Evolutionary conservation across 768 basidiomycete species (phyloP).

Genomic region (Tephrocybe rancida): DNA sequence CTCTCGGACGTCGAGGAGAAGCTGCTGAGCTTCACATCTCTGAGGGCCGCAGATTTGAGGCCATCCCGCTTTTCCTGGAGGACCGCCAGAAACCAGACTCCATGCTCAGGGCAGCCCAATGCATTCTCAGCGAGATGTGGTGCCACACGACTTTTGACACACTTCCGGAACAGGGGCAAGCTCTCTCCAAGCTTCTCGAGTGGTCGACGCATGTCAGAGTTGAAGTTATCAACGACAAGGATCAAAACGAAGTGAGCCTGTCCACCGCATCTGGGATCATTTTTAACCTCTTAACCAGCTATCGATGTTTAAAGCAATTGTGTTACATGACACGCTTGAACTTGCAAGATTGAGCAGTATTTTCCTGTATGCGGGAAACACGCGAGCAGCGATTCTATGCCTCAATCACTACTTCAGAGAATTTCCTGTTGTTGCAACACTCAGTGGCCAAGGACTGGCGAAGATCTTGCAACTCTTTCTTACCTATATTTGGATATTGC

Average conservation of each 20-base stretch:
- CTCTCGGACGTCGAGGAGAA: slow-evolving; percentile 42
- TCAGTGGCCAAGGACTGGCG: slow-evolving; percentile 24
- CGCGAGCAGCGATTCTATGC: slow-evolving; percentile 40
- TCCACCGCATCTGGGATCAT: too few relatives aligned
- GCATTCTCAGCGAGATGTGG: slow-evolving; percentile 50
- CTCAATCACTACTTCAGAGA: slow-evolving; percentile 41
- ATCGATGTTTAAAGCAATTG: slow-evolving; percentile 22
- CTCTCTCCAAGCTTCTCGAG: slow-evolving; percentile 25
- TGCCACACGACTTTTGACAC: slow-evolving; percentile 41
- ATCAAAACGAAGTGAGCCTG: slow-evolving; percentile 3
- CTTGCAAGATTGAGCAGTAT: slow-evolving; percentile 33
- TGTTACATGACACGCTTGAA: slow-evolving; percentile 15
- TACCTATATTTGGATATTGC: slow-evolving; percentile 33
- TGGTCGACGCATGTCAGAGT: slow-evolving; percentile 21
- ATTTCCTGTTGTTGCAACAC: slow-evolving; percentile 24
- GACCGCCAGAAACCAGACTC: slow-evolving; percentile 30
- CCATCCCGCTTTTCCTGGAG: slow-evolving; percentile 45
- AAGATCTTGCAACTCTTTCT: slow-evolving; percentile 34
- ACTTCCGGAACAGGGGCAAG: slow-evolving; percentile 13
- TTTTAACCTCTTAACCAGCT: too few relatives aligned
- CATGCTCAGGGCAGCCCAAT: slow-evolving; percentile 33
- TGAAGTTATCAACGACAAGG: slow-evolving; percentile 7
- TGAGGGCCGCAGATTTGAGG: slow-evolving; percentile 48
- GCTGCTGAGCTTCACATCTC: slow-evolving; percentile 54
- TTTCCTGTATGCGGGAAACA: slow-evolving; percentile 31